phyloP scores from a whole-genome alignment of 495 filamentous ascomycete genomes.

The Hypomontagnella monticulosa region DNA sequence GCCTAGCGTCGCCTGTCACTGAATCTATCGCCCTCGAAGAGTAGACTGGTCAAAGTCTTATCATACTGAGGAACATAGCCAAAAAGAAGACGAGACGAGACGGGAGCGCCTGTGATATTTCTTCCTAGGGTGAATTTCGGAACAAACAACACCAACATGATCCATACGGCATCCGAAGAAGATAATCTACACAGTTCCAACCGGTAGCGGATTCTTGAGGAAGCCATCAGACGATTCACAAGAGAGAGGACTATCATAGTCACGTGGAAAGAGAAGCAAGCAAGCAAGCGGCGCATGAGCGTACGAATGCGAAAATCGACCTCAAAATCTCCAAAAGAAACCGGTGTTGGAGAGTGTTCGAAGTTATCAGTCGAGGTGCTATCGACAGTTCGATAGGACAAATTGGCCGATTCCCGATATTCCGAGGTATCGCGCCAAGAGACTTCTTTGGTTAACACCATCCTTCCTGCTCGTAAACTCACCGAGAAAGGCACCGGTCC shows the following conservation, averaged over 20 bases:
- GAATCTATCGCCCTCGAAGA: not conserved
- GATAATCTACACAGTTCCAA: constrained; percentile 5
- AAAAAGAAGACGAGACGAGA: not conserved
- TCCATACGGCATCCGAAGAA: not conserved
- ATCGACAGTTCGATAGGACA: constrained; percentile 27
- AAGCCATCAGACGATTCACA: not conserved
- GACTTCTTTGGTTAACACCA: constrained; percentile 22
- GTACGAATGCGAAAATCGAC: constrained; percentile 11
- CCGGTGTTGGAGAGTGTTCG: not conserved
- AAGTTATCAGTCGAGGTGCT: constrained; percentile 11
- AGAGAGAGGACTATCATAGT: not conserved
- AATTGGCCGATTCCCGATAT: constrained; percentile 33
- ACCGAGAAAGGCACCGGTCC: constrained; percentile 40
- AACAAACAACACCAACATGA: not conserved
- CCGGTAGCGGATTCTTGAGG: not conserved
- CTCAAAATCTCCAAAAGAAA: constrained; percentile 8
- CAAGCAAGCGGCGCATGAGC: constrained; percentile 6
- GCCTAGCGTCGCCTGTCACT: not conserved
- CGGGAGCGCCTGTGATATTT: not conserved
- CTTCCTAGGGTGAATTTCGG: not conserved
- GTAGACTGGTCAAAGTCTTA: not conserved
- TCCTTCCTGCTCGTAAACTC: constrained; percentile 31
- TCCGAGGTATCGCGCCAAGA: constrained; percentile 37
- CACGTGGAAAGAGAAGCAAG: constrained; percentile 20
- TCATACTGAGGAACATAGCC: constrained; percentile 3